Conservation (phyloP, 257 asterid species). For the Cordia subcordata region DNA sequence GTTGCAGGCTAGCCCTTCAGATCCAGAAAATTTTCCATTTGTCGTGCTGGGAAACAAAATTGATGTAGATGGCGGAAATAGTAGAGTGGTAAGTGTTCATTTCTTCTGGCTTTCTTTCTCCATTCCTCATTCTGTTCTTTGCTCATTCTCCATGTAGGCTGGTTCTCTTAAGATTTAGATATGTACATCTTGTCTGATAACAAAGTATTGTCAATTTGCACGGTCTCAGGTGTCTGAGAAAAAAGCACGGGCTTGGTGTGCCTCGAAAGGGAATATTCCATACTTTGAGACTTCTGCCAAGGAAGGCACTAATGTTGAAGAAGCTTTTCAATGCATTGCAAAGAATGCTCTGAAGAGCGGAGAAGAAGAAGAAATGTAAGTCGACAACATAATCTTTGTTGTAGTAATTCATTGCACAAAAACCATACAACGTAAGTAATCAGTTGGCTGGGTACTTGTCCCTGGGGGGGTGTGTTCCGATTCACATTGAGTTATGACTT, state of each 20-base stretch:
- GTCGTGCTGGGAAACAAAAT: constrained; percentile 55
- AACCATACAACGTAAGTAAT: background rate
- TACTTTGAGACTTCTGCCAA: constrained; percentile 68
- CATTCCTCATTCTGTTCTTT: constrained; percentile 2
- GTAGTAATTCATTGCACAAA: constrained; percentile 1
- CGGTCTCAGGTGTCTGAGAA: constrained; percentile 48
- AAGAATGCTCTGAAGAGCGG: constrained; percentile 55
- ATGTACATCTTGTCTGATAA: background rate
- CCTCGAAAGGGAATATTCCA: constrained; percentile 54
- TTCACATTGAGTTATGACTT: too few relatives aligned
- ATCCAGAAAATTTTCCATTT: constrained; percentile 59
- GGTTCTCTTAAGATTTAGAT: too few relatives aligned
- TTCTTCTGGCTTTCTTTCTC: background rate
- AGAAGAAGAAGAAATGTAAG: constrained; percentile 34
- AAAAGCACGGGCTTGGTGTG: constrained; percentile 62
- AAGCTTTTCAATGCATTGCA: constrained; percentile 59
- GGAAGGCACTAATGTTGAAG: constrained; percentile 60
- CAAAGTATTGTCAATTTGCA: background rate
- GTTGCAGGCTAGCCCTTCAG: constrained; percentile 59
- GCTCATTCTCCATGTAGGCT: background rate
- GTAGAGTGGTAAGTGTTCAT: constrained; percentile 44
- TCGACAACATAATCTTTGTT: background rate
- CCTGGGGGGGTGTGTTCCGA: too few relatives aligned
- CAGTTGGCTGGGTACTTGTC: too few relatives aligned
- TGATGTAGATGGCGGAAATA: constrained; percentile 62